Evolutionary conservation across 2,329 filamentous ascomycete species (phyloP).

Genomic region (Aspergillus quadricinctus): DNA sequence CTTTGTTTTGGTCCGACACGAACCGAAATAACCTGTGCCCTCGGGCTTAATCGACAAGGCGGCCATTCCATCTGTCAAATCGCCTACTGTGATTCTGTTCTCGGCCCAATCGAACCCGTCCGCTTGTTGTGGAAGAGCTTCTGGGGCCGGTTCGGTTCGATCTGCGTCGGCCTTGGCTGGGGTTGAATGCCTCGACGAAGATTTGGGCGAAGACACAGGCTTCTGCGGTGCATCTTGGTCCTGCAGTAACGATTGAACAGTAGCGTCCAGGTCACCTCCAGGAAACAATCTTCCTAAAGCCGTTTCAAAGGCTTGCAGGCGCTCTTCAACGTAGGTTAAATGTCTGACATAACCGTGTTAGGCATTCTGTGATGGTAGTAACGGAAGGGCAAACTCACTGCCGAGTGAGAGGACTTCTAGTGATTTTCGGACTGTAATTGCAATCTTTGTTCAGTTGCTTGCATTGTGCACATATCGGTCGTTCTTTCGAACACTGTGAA

Average conservation of each 20-base stretch:
- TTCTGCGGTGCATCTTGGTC: slow-evolving; percentile 30
- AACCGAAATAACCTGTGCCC: slow-evolving; percentile 38
- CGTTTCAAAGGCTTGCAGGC: slow-evolving; percentile 36
- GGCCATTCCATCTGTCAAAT: slow-evolving; percentile 40
- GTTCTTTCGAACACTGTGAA: slow-evolving; percentile 39
- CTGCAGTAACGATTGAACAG: slow-evolving; percentile 34
- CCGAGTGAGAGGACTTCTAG: slow-evolving; percentile 39
- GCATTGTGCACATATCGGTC: slow-evolving; percentile 37
- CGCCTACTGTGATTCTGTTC: slow-evolving; percentile 35
- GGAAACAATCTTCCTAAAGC: slow-evolving; percentile 36
- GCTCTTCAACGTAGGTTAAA: slow-evolving; percentile 39
- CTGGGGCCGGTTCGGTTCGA: slow-evolving; percentile 33
- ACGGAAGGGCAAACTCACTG: slow-evolving; percentile 28
- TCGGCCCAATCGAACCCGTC: slow-evolving; percentile 39
- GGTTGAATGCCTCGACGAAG: slow-evolving; percentile 37
- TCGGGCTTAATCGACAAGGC: slow-evolving; percentile 38
- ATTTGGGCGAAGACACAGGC: slow-evolving; percentile 29
- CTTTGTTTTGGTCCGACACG: not conserved
- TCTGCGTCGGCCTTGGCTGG: slow-evolving; percentile 32
- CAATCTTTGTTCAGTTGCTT: slow-evolving; percentile 38
- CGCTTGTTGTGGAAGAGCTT: slow-evolving; percentile 42
- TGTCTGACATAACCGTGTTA: slow-evolving; percentile 22
- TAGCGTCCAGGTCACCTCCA: slow-evolving; percentile 37
- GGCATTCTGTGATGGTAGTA: slow-evolving; percentile 7
- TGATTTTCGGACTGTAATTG: slow-evolving; percentile 40